Conservation (phyloP, 2,329 filamentous ascomycete genomes). For the Teratosphaeriaceae sp. region DNA sequence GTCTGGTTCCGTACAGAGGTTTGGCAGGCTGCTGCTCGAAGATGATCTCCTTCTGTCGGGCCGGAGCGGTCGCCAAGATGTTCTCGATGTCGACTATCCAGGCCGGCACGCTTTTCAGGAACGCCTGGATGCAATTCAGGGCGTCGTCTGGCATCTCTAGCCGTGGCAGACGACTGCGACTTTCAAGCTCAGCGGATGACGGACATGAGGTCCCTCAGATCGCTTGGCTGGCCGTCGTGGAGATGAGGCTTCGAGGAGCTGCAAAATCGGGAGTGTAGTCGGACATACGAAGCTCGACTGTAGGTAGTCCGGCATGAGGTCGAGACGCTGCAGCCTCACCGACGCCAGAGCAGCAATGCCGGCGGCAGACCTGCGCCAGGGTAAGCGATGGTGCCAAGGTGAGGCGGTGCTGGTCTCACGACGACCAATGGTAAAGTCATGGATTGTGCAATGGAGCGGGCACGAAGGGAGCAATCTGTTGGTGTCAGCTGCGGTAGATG, state of each 20-base stretch:
- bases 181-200: neutral
- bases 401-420: neutral
- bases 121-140: slow-evolving; percentile 21
- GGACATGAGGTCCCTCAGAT: neutral
- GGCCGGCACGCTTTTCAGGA: slow-evolving; percentile 24
- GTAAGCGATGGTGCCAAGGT: neutral
- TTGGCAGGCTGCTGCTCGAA: slow-evolving; percentile 16
- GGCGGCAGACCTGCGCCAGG: neutral
- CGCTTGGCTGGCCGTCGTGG: neutral
- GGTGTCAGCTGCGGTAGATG: neutral
- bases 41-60: slow-evolving; percentile 23
- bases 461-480: neutral
- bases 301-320: too few species aligned
- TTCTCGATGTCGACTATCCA: slow-evolving; percentile 28
- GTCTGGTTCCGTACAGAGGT: neutral
- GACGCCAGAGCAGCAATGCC: neutral
- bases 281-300: neutral
- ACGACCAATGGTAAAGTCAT: neutral
- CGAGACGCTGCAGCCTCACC: neutral
- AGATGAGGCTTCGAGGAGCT: neutral
- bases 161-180: neutral
- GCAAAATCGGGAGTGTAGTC: too few species aligned
- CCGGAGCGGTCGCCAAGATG: slow-evolving; percentile 19
- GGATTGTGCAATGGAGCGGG: neutral
- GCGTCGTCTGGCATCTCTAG: slow-evolving; percentile 26